These are phyloP conservation scores for Salvia rosmarinus DNA, from an alignment of 257 asterid genomes.

Conservation along the genomic window DNA sequence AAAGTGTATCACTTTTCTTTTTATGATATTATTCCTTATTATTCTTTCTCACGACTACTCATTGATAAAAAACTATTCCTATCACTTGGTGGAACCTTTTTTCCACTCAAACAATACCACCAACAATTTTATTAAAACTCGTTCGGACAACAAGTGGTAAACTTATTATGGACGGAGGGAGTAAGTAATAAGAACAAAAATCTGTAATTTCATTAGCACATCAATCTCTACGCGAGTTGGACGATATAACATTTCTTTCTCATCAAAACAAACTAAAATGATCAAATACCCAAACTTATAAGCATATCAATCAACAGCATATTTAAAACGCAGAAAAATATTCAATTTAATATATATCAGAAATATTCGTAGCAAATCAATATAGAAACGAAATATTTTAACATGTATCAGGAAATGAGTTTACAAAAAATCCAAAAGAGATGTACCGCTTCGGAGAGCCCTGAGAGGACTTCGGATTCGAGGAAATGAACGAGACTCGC, in stretches of 20 bases:
- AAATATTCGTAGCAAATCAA: not conserved
- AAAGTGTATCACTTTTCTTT: too few species aligned
- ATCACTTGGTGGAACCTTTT: too few species aligned
- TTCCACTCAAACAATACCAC: too few species aligned
- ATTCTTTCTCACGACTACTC: too few species aligned
- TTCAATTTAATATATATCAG: not conserved
- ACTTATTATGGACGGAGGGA: too few species aligned
- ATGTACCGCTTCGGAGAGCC: constrained; percentile 67
- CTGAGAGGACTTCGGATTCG: constrained; percentile 77
- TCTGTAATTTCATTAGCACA: not conserved
- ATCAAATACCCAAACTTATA: not conserved
- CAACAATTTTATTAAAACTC: too few species aligned
- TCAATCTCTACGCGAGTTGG: not conserved
- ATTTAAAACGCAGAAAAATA: not conserved
- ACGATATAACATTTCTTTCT: not conserved
- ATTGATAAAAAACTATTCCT: too few species aligned
- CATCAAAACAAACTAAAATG: not conserved
- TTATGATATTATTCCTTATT: too few species aligned
- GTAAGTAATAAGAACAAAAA: not conserved
- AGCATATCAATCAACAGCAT: not conserved
- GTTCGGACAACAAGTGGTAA: too few species aligned
- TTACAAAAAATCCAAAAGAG: not conserved
- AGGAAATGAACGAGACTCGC: constrained; percentile 79
- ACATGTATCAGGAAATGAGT: not conserved
- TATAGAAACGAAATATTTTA: not conserved